phyloP scores from a whole-genome alignment of 306 rosid genomes.

The Morella rubra region DNA sequence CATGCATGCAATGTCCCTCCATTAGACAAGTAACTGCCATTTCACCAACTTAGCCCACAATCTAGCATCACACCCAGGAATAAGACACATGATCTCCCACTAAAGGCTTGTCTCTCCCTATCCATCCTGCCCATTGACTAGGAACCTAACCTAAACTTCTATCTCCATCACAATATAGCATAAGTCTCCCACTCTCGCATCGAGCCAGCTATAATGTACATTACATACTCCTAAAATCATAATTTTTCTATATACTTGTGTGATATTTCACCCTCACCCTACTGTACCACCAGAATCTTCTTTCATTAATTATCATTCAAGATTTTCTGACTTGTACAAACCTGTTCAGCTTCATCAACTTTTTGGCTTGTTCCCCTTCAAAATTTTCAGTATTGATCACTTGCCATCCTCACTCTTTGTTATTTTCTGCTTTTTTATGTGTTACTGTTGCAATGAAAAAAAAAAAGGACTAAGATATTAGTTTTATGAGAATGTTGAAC shows the following conservation, averaged over 20 bases:
- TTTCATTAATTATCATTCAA: background rate
- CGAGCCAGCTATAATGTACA: background rate
- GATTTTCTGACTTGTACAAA: background rate
- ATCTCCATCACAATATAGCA: background rate
- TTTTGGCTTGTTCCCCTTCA: too few species aligned
- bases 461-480: too few species aligned
- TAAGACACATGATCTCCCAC: background rate
- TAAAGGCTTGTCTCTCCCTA: background rate
- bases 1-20: too few species aligned
- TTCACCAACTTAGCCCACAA: too few species aligned
- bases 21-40: too few species aligned
- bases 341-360: background rate
- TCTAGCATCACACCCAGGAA: too few species aligned
- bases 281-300: background rate
- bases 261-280: background rate
- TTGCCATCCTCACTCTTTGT: background rate
- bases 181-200: background rate
- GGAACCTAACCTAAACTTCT: background rate
- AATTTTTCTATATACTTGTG: too few species aligned
- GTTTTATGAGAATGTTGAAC: too few species aligned
- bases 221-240: background rate
- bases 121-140: background rate
- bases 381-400: too few species aligned
- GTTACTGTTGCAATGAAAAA: background rate
- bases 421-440: background rate